Evolutionary conservation across 805 yeast species (phyloP).

Genomic region (Cyberlindnera veronae): DNA sequence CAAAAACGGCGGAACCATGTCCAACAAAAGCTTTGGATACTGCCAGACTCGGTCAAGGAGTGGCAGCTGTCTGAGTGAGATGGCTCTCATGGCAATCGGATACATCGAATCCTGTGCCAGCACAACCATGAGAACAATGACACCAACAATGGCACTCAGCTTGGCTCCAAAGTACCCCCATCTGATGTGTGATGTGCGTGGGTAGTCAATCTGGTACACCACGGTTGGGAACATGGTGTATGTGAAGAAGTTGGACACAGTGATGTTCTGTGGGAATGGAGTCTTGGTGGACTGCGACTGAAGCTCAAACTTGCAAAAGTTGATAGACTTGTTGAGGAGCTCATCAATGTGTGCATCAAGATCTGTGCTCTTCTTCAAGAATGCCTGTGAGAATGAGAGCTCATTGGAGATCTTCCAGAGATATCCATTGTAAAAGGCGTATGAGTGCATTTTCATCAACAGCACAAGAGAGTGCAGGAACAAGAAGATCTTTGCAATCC

Average conservation of each 20-base stretch:
- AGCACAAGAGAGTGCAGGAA: constrained; percentile 81
- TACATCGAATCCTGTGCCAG: constrained; percentile 73
- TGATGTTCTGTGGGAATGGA: constrained; percentile 72
- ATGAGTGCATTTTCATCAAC: constrained; percentile 94
- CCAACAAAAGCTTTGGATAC: constrained; percentile 61
- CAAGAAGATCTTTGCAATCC: constrained; percentile 89
- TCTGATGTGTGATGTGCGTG: constrained; percentile 68
- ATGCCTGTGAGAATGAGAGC: constrained; percentile 44
- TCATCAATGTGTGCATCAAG: constrained; percentile 30
- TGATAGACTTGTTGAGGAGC: constrained; percentile 42
- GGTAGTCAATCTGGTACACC: constrained; percentile 79
- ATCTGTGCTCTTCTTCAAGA: constrained; percentile 37
- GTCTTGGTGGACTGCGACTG: constrained; percentile 45
- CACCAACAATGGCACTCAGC: constrained; percentile 79
- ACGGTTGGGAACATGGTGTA: constrained; percentile 88
- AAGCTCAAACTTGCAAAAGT: constrained; percentile 73
- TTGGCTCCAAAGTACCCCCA: constrained; percentile 68
- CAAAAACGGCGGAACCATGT: constrained; percentile 77
- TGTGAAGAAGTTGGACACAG: constrained; percentile 60
- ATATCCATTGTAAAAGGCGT: constrained; percentile 88
- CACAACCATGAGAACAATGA: constrained; percentile 75
- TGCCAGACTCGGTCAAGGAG: constrained; percentile 38
- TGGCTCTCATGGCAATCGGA: constrained; percentile 65
- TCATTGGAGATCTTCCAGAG: constrained; percentile 64
- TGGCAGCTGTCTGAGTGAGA: constrained; percentile 50